A percentile compares a stretch with the other conserved stretches of the same genome.
These are phyloP conservation scores for Saccharomycopsis sp. DNA, from an alignment of 805 yeast species.

Conservation along the genomic window DNA sequence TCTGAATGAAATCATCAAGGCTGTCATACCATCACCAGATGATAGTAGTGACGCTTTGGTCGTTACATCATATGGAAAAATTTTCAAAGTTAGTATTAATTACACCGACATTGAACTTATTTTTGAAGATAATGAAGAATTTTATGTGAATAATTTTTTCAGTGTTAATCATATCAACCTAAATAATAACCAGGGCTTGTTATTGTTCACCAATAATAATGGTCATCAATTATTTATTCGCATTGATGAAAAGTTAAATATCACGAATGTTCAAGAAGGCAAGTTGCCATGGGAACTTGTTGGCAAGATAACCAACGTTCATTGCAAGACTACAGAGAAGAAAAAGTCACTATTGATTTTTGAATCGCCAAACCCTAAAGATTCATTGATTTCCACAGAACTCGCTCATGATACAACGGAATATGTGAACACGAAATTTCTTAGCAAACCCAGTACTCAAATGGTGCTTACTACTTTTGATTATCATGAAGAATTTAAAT, in stretches of 20 bases:
- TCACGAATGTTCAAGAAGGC: constrained; percentile 17
- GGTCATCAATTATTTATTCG: constrained; percentile 41
- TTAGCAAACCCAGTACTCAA: constrained; percentile 28
- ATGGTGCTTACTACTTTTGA: constrained; percentile 53
- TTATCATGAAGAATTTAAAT: constrained; percentile 31
- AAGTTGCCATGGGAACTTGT: constrained; percentile 12
- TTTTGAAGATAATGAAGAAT: not conserved
- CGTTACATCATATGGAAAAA: constrained; percentile 54
- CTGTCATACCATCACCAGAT: constrained; percentile 41
- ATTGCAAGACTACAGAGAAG: not conserved
- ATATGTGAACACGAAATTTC: not conserved
- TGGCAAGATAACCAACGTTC: constrained; percentile 29
- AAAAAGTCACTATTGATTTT: constrained; percentile 33
- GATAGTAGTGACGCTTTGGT: constrained; percentile 34
- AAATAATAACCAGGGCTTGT: too few relatives aligned
- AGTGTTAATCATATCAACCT: constrained; percentile 37
- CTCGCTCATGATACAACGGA: constrained; percentile 24
- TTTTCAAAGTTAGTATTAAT: constrained; percentile 31
- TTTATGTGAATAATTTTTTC: constrained; percentile 30
- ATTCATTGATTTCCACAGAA: constrained; percentile 38
- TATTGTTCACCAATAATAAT: constrained; percentile 30
- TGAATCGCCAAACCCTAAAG: constrained; percentile 65
- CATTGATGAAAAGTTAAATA: constrained; percentile 28
- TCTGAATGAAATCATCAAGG: constrained; percentile 52
- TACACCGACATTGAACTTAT: constrained; percentile 3